A percentile compares a stretch with the other conserved stretches of the same genome.
These are phyloP conservation scores for Amniculicola lignicola DNA, from an alignment of 495 filamentous ascomycete genomes.

Conservation along the genomic window DNA sequence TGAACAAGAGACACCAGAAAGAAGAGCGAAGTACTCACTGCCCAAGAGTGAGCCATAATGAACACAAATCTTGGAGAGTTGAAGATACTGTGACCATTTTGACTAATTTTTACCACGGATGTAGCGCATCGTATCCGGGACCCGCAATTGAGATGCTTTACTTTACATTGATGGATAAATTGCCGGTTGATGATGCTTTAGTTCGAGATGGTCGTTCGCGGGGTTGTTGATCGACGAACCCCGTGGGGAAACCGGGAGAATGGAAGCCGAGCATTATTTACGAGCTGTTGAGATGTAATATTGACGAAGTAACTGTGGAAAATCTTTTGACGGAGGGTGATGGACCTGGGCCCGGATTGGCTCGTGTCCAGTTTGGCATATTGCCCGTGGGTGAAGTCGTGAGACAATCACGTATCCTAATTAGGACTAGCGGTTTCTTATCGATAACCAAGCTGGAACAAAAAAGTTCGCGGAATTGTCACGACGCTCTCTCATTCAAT, in stretches of 20 bases:
- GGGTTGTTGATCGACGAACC: slow-evolving; percentile 14
- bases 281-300: too few relatives aligned
- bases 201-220: slow-evolving; percentile 1
- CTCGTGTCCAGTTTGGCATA: too few relatives aligned
- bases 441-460: too few relatives aligned
- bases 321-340: too few relatives aligned
- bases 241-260: slow-evolving; percentile 5
- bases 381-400: too few relatives aligned
- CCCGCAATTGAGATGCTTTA: slow-evolving; percentile 8
- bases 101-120: neutral
- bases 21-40: neutral
- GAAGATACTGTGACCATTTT: neutral
- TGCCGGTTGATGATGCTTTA: slow-evolving; percentile 16
- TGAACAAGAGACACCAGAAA: neutral
- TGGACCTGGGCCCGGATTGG: too few relatives aligned
- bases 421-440: too few relatives aligned
- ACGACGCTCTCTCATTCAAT: too few relatives aligned
- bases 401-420: too few relatives aligned
- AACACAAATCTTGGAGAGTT: neutral
- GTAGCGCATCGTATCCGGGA: slow-evolving; percentile 4
- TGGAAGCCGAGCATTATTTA: slow-evolving; percentile 12
- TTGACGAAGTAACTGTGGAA: too few relatives aligned
- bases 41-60: slow-evolving; percentile 1
- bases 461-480: too few relatives aligned
- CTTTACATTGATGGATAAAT: slow-evolving; percentile 28